Base-by-base conservation (phyloP, 371 early-diverging fungal genomes). In the Mucor irregularis region DNA sequence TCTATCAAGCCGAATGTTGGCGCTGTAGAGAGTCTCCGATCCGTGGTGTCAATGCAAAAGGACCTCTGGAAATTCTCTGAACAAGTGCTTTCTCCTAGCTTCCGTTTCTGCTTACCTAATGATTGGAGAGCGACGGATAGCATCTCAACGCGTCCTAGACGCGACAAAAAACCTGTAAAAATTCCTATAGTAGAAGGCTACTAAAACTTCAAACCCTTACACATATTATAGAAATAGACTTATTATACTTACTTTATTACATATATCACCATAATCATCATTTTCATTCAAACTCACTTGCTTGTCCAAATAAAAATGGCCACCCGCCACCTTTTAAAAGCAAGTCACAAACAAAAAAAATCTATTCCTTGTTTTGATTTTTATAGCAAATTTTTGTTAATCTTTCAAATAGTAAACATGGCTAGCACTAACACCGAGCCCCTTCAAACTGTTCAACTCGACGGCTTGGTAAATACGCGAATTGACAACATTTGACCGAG, bases 121-220 rank as follows among this genome's bases (percentile, higher is more conserved):
- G 82, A 81, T 43, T 84, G 84, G 84, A 75, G 76, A 57, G 81
- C 81, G 8, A 74, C 65, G 11, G 76, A 80, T 38, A 78, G 76
- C 49, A 62, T 83, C 43, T 69, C 80, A 21, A 83, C 77, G 9
- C 61, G 81, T 24, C 81, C 84, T 3, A 53, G 71, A 39, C 58
- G 83, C 22, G 76, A 79, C 29, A 67, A 62, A 38, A 66, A 68
- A 44, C 61, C 71, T 33, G 48, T 62, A 14, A 73, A 71, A 43
- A 50, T 42, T 22, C 53, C 69, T 24, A 35, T 57, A 4, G 62
- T 69, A 19, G 73, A 69, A 53, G 64, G 69, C 22, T 73, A 73
- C 35, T 66, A 60, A 58, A 39, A 24, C 4, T 39, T 14, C 9
- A 10, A 42, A 24, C 39, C 17, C 21, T 35, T 35, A 35, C 16